Percentiles rank a stretch among this genome's conserved stretches.
These are phyloP conservation scores for Diaporthe aspalathi DNA, from an alignment of 2,329 filamentous ascomycete genomes.

Conservation along the genomic window DNA sequence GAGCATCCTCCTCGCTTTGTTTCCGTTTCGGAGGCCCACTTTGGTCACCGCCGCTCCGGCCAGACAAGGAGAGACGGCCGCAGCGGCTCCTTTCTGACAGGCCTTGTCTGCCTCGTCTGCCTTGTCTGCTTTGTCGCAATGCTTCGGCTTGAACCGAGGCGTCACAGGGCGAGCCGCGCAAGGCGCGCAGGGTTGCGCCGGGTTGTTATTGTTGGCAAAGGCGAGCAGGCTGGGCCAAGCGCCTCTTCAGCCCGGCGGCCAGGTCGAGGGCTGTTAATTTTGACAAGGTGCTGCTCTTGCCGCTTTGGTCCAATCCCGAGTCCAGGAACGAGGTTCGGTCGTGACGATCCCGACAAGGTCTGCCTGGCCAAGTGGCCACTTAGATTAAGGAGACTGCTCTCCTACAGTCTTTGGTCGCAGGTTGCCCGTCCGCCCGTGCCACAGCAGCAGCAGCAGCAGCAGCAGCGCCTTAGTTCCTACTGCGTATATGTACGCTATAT, in stretches of 20 bases:
- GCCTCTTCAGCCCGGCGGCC: background rate
- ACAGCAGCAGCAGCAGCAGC: too few relatives aligned
- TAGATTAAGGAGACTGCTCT: constrained; percentile 32
- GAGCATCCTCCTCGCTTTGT: constrained; percentile 32
- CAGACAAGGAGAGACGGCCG: constrained; percentile 4
- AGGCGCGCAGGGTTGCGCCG: background rate
- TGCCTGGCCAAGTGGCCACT: constrained; percentile 29
- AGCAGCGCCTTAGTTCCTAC: constrained; percentile 23
- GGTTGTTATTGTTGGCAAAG: background rate
- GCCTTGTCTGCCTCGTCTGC: constrained; percentile 15
- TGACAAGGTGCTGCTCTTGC: constrained; percentile 27
- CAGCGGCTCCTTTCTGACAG: constrained; percentile 1
- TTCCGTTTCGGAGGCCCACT: constrained; percentile 24
- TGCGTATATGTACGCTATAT: constrained; percentile 3
- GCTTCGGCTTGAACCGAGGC: constrained; percentile 21
- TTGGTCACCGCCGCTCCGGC: constrained; percentile 2
- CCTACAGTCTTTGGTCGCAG: constrained; percentile 23
- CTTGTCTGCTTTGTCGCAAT: constrained; percentile 17
- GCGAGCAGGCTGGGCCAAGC: background rate
- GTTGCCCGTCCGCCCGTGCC: constrained; percentile 17
- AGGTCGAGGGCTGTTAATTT: constrained; percentile 15
- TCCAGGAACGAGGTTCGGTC: constrained; percentile 6
- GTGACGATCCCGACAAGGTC: constrained; percentile 20
- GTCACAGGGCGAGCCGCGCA: background rate
- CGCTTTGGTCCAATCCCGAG: constrained; percentile 26